Conservation (phyloP, 345 rosid species). For the Lepidium didymum region DNA sequence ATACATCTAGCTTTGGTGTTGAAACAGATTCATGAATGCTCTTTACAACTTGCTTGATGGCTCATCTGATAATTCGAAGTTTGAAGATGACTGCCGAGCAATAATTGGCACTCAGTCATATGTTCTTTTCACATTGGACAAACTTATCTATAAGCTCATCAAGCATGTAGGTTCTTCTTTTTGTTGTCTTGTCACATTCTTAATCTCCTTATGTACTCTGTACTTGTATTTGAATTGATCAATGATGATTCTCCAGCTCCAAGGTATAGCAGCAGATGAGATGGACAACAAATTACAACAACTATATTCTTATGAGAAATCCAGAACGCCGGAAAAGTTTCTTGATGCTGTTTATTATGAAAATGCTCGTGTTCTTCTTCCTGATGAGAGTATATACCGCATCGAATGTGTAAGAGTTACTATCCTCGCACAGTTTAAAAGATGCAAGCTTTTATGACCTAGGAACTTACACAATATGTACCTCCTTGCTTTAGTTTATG, state of each 20-base stretch:
- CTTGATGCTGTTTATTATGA: conserved; percentile 73
- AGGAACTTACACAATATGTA: background rate
- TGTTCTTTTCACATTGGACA: conserved; percentile 88
- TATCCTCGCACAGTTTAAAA: background rate
- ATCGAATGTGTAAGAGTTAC: conserved; percentile 84
- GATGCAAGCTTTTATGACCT: background rate
- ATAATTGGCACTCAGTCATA: conserved; percentile 96
- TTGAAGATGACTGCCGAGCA: conserved; percentile 96
- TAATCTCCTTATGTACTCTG: background rate
- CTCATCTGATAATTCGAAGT: conserved; percentile 84
- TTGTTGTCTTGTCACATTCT: background rate
- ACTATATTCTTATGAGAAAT: conserved; percentile 70
- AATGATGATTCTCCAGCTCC: conserved; percentile 54
- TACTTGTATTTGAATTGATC: background rate
- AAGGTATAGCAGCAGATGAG: conserved; percentile 74
- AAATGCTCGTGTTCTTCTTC: conserved; percentile 79
- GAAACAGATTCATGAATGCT: conserved; percentile 76
- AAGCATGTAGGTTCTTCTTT: conserved; percentile 53
- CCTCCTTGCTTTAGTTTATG: conserved; percentile 18
- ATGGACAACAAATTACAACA: conserved; percentile 89
- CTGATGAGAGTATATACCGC: conserved; percentile 84
- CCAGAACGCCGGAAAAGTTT: conserved; percentile 62
- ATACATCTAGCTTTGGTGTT: background rate
- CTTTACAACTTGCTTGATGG: conserved; percentile 93
- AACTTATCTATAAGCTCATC: conserved; percentile 81